Percentiles rank a stretch among this genome's conserved stretches.
Evolutionary conservation across 2,329 filamentous ascomycete genomes (phyloP).

Genomic region (Apiospora kogelbergensis): DNA sequence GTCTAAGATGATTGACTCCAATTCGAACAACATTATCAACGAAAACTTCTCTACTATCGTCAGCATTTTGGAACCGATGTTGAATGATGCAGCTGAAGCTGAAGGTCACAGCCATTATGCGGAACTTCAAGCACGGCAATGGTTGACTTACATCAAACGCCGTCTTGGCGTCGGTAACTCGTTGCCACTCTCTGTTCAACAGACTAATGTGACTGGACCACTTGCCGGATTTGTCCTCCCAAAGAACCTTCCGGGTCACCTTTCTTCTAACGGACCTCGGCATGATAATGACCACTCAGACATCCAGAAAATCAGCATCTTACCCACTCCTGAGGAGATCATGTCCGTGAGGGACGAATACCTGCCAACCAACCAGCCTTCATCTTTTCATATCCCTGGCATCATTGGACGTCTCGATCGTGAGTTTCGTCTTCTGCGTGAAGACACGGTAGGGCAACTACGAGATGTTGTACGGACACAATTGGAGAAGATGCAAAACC

Average conservation of each 20-base stretch:
- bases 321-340: slow-evolving; percentile 51
- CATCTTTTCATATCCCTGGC: slow-evolving; percentile 39
- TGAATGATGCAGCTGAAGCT: not conserved
- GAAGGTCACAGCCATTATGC: not conserved
- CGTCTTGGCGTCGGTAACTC: slow-evolving; percentile 31
- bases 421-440: slow-evolving; percentile 55
- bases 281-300: slow-evolving; percentile 52
- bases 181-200: slow-evolving; percentile 12
- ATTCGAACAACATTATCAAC: slow-evolving; percentile 34
- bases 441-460: slow-evolving; percentile 55
- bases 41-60: slow-evolving; percentile 24
- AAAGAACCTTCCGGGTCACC: slow-evolving; percentile 33
- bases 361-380: slow-evolving; percentile 40
- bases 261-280: slow-evolving; percentile 33
- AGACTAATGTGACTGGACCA: slow-evolving; percentile 11
- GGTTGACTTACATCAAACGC: slow-evolving; percentile 31
- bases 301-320: slow-evolving; percentile 46
- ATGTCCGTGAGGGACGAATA: slow-evolving; percentile 41
- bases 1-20: slow-evolving; percentile 36
- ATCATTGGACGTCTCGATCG: slow-evolving; percentile 50
- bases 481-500: slow-evolving; percentile 33
- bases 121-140: slow-evolving; percentile 28
- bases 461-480: slow-evolving; percentile 46
- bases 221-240: slow-evolving; percentile 31
- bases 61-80: slow-evolving; percentile 10